These are phyloP conservation scores for Protea cynaroides DNA, from an alignment of 164 flowering plant species.

Conservation along the genomic window DNA sequence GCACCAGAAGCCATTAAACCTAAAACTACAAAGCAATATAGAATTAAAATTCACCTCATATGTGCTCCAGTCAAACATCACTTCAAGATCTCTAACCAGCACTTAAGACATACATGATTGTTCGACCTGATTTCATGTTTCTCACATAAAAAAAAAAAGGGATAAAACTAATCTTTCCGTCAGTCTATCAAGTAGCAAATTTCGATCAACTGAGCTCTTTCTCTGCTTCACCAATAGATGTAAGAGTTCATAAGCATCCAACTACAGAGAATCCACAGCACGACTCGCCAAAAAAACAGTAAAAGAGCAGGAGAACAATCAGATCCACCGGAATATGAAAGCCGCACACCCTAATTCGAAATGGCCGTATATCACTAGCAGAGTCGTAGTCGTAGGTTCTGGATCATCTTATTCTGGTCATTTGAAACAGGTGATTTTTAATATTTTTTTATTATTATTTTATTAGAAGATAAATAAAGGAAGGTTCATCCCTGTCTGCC, in stretches of 20 bases:
- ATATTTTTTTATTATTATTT: background rate
- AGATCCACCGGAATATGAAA: background rate
- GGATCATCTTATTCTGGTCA: background rate
- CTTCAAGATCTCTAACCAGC: constrained; percentile 12
- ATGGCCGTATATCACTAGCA: background rate
- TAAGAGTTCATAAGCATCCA: background rate
- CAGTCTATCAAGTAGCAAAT: background rate
- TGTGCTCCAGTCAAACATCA: constrained; percentile 20
- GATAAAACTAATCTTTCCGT: background rate
- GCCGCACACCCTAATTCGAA: background rate
- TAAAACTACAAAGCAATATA: background rate
- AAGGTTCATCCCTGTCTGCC: background rate
- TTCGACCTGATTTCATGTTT: constrained; percentile 7
- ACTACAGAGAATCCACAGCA: background rate
- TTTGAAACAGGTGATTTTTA: background rate
- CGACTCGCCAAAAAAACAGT: background rate
- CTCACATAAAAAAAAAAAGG: background rate
- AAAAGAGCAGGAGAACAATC: background rate
- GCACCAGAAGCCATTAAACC: too few species aligned
- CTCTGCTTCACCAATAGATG: background rate
- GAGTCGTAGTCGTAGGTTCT: background rate
- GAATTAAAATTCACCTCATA: constrained; percentile 10
- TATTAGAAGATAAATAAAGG: background rate
- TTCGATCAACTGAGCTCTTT: background rate
- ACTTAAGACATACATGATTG: background rate